Evolutionary conservation across 1,139 yeast genomes (phyloP), one percentile per base, ranked within the genome.

Genomic region (Maudiozyma humilis): DNA sequence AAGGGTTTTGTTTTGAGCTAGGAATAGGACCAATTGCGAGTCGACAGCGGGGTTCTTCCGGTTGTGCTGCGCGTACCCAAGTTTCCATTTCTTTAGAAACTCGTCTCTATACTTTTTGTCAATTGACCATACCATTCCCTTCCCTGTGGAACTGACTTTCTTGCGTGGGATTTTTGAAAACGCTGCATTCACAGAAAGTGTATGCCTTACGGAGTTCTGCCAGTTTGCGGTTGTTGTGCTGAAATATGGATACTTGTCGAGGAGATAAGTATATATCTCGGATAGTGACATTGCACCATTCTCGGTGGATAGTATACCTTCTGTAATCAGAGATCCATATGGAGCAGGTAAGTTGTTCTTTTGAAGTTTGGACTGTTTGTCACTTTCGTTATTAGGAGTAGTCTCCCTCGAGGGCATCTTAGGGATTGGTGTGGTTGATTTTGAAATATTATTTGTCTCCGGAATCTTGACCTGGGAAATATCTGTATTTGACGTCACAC

Each of bases 61-160:
- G 54, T 80, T 79, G 56, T 78, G 77, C 16, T 41, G n/a, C 39
- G 82, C 65, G 27, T 81, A 74, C 5, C 91, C 96, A 47, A 76
- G 79, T 48, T 75, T 77, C 64, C 89, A 79, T 66, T 86, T 84
- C 53, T 72, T 76, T 60, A 88, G 68, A 55, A 88, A 89, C 51
- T 91, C 97, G 43, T 80, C 80, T 56, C 83, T 80, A 61, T 83
- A 87, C 40, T 79, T 71, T 39, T 86, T 91, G 50, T 87, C 78
- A 46, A 91, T 89, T 67, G 88, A 94, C 98, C 98, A 91, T 64
- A 88, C 88, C 95, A 89, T 89, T 49, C 98, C 97, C 64, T 91
- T 91, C 23, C 97, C 97, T 3, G 16, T 15, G 0, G 96, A 95
- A 64, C 88, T 96, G 60, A 86, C 82, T 14, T 93, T 87, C 61